These are phyloP conservation scores for Millerozyma acaciae DNA, from an alignment of 805 yeast genomes.

Conservation along the genomic window DNA sequence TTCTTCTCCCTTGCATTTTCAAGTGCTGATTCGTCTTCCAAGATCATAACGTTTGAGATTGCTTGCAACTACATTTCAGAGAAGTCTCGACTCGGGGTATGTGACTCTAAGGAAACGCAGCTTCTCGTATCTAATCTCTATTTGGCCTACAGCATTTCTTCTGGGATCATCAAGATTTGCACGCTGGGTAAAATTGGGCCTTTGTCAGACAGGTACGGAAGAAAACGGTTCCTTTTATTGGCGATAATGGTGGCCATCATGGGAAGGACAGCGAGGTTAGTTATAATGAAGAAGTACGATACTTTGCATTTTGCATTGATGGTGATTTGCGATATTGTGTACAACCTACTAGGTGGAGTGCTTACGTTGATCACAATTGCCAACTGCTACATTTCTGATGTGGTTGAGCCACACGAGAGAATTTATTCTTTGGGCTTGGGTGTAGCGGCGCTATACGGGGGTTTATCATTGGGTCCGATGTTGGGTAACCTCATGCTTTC, in stretches of 20 bases:
- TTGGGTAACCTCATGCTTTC: conserved; percentile 40
- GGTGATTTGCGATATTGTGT: conserved; percentile 42
- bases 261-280: conserved; percentile 20
- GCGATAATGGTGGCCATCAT: conserved; percentile 16
- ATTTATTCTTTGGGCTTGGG: conserved; percentile 55
- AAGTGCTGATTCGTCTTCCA: conserved; percentile 40
- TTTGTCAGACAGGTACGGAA: conserved; percentile 35
- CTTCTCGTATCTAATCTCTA: conserved; percentile 46
- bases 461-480: conserved; percentile 64
- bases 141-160: conserved; percentile 37
- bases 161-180: conserved; percentile 45
- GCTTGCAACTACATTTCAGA: conserved; percentile 22
- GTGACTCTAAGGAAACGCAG: conserved; percentile 34
- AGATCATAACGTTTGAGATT: conserved; percentile 27
- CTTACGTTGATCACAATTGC: conserved; percentile 53
- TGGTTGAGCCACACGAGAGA: conserved; percentile 59
- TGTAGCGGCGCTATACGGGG: conserved; percentile 56
- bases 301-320: conserved; percentile 33
- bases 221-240: conserved; percentile 24
- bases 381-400: conserved; percentile 72
- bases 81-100: conserved; percentile 9
- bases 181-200: conserved; percentile 52
- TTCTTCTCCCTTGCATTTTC: conserved; percentile 39
- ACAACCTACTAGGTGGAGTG: conserved; percentile 60
- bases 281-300: conserved; percentile 21